Percentiles rank a stretch among this genome's conserved stretches.
Conservation (phyloP, 306 rosid genomes). For the Alnus rubra region DNA sequence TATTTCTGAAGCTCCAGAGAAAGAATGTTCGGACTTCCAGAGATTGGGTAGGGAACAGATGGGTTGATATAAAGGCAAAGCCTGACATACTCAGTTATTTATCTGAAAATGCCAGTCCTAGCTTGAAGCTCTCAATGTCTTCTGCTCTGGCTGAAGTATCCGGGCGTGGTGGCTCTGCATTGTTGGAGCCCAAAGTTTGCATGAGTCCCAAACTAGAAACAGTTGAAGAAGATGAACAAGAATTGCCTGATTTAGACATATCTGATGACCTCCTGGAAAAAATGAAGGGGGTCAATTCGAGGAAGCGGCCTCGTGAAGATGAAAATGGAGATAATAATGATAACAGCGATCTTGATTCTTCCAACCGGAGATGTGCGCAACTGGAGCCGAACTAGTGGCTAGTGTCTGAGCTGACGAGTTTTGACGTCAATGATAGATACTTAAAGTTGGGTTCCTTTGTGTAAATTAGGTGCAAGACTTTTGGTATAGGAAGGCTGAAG, state of each 20-base stretch:
- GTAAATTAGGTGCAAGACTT: conserved; percentile 32
- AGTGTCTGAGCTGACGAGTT: conserved; percentile 21
- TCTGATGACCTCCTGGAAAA: conserved; percentile 31
- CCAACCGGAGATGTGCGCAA: conserved; percentile 38
- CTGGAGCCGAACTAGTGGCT: conserved; percentile 34
- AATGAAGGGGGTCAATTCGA: conserved; percentile 23
- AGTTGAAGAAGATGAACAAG: conserved; percentile 38
- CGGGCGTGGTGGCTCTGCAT: conserved; percentile 27
- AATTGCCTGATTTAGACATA: conserved; percentile 30
- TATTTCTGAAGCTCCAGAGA: conserved; percentile 41
- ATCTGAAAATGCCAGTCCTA: conserved; percentile 35
- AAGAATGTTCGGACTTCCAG: conserved; percentile 55
- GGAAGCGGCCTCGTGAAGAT: conserved; percentile 38
- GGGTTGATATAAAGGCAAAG: conserved; percentile 58
- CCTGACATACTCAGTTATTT: conserved; percentile 50
- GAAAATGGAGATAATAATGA: conserved; percentile 25
- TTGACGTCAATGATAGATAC: conserved; percentile 30
- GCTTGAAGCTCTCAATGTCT: conserved; percentile 26
- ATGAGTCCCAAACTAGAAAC: conserved; percentile 32
- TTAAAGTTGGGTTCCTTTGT: conserved; percentile 39
- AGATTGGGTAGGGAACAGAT: conserved; percentile 64
- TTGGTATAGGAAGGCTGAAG: conserved; percentile 34
- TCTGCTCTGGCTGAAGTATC: conserved; percentile 32
- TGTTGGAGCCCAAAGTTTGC: conserved; percentile 25
- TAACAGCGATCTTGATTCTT: conserved; percentile 34